Base-by-base conservation (phyloP, 2,329 filamentous ascomycete genomes). In the Ilyonectria sp. region DNA sequence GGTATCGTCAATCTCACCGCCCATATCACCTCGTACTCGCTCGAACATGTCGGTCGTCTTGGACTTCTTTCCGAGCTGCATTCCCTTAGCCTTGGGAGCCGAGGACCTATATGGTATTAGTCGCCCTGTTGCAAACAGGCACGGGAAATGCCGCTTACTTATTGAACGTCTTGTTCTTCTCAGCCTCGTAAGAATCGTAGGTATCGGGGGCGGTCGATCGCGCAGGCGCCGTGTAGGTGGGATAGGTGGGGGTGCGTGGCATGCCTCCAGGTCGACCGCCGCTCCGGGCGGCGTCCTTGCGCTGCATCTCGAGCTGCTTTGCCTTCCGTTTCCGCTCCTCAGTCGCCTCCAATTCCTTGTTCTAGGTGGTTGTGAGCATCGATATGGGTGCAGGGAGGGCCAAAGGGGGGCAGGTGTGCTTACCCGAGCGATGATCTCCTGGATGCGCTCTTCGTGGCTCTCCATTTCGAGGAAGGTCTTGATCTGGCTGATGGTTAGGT, bases 401-500 rank as follows among this genome's bases (percentile, higher is more conserved):
- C 15, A 19, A 19, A 33, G 57, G 29, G 31, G 50, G 31, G 37
- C 23, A 17, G 13, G 58, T 61, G 33, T 33, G 76, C 86, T 70
- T 90, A 95, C 93, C 80, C 94, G 89, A 69, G 94, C 94, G 79
- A 98, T 98, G 71, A 98, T 99, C 80, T 98, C 96, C 82, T 99
- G 96, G 75, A 99, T 98, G 79, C 96, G 91, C 87, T 99, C 96
- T 83, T 99, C 97, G 78, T 99, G 96, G 82, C 93, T 96, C 83
- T 99, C 96, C 96, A 99, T 99, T 79, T 98, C 97, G 74, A 99
- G 83, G 87, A 99, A 99, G 2, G 96, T 98, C 88, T 97, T 98
- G 86, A 99, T 99, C 84, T 99, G 97, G 82, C 91, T 94, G 76
- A 99, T 90, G 26, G 95, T 97, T 74, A 99, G 85, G 82, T 99